Percentiles rank a stretch among this genome's conserved stretches.
Conservation (phyloP, 2,329 filamentous ascomycete genomes). For the Cordyceps tenuipes region DNA sequence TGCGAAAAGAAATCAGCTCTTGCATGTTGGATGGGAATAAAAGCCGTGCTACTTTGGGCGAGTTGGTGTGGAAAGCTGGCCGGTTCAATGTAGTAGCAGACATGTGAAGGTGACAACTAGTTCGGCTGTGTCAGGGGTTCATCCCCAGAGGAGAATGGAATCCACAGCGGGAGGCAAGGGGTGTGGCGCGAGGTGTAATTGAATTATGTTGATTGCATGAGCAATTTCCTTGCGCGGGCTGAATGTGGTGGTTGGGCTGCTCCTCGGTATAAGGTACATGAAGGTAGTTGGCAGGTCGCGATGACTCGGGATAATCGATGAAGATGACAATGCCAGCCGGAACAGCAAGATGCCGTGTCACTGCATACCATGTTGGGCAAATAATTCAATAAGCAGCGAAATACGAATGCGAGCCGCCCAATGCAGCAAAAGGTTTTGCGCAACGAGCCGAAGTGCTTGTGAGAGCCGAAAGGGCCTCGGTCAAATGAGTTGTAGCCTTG, state of each 20-base stretch:
- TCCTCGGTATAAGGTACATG: not conserved
- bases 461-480: slow-evolving; percentile 9
- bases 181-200: not conserved
- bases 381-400: not conserved
- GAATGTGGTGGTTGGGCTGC: not conserved
- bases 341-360: not conserved
- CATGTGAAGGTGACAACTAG: slow-evolving; percentile 1
- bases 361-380: not conserved
- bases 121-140: no score
- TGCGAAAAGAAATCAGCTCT: not conserved
- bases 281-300: no score
- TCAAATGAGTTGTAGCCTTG: no score
- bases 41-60: no score
- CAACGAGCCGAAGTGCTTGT: slow-evolving; percentile 2
- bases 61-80: no score
- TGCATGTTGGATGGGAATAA: no score
- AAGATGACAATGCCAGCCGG: not conserved
- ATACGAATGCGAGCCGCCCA: not conserved
- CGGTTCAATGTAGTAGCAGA: not conserved
- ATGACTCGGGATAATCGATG: no score
- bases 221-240: not conserved
- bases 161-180: not conserved
- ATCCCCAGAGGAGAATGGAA: no score
- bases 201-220: not conserved
- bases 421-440: not conserved